Evolutionary conservation across 495 filamentous ascomycete genomes (phyloP).

Genomic region (Penicillium samsonianum): DNA sequence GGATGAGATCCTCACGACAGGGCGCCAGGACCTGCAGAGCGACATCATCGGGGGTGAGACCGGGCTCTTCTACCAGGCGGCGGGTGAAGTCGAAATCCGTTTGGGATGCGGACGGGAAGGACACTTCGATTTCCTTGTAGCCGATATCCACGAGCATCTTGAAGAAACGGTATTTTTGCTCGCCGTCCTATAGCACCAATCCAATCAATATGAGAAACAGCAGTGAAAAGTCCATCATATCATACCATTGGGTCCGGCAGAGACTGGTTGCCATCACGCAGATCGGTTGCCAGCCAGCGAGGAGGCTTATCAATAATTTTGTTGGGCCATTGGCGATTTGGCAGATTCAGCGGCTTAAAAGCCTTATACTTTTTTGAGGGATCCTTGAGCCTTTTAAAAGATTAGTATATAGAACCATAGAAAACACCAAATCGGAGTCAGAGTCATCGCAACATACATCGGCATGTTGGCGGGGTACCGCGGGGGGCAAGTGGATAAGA

Average conservation of each 20-base stretch:
- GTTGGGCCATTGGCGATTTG: conserved; percentile 87
- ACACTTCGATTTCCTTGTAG: conserved; percentile 98
- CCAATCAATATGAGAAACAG: background rate
- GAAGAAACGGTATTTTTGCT: conserved; percentile 95
- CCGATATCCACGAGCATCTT: conserved; percentile 90
- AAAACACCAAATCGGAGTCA: background rate
- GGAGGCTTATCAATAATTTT: conserved; percentile 76
- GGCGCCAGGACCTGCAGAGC: conserved; percentile 94
- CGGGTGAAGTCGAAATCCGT: conserved; percentile 96
- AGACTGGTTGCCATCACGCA: conserved; percentile 87
- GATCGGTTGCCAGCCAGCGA: conserved; percentile 82
- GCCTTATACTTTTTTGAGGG: conserved; percentile 89
- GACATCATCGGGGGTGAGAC: conserved; percentile 86
- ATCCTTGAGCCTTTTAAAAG: conserved; percentile 75
- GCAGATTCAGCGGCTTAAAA: conserved; percentile 75
- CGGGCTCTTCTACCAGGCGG: conserved; percentile 82
- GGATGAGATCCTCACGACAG: conserved; percentile 90
- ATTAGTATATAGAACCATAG: conserved; percentile 13
- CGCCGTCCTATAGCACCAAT: conserved; percentile 63
- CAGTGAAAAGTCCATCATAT: background rate
- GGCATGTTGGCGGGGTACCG: conserved; percentile 43
- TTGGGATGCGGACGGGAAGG: conserved; percentile 90
- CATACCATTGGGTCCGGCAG: conserved; percentile 85
- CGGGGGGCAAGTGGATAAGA: conserved; percentile 29
- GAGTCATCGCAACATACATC: conserved; percentile 32